Conservation (phyloP, 2,329 filamentous ascomycete species). For the Epichloe coenophiala region DNA sequence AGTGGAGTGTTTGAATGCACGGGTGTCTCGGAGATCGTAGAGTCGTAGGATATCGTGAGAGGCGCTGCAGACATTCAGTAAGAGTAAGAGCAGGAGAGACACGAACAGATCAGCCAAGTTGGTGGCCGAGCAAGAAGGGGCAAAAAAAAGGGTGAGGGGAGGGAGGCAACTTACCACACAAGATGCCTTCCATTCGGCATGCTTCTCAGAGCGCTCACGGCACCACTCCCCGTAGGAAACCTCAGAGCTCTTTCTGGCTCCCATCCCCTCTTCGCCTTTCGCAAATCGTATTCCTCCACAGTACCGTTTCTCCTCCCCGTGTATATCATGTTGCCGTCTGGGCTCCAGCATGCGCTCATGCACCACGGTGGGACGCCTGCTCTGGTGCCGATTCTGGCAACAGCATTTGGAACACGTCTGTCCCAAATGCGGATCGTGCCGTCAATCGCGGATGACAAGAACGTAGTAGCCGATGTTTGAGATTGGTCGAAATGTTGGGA, state of each 20-base stretch:
- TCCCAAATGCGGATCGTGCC: conserved; percentile 92
- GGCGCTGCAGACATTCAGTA: conserved; percentile 38
- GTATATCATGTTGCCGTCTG: conserved; percentile 90
- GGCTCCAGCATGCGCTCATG: conserved; percentile 93
- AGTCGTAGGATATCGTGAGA: conserved; percentile 87
- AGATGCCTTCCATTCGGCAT: conserved; percentile 92
- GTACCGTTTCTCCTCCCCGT: conserved; percentile 81
- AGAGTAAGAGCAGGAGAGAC: background rate
- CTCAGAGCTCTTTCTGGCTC: conserved; percentile 67
- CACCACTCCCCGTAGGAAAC: conserved; percentile 78
- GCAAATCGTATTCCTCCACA: conserved; percentile 86
- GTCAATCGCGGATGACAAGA: conserved; percentile 79
- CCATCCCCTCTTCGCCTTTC: conserved; percentile 55
- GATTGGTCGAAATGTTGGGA: conserved; percentile 35
- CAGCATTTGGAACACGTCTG: conserved; percentile 56
- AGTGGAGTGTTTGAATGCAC: conserved; percentile 55
- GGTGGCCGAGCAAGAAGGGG: background rate
- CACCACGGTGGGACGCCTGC: conserved; percentile 85
- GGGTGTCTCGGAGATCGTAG: conserved; percentile 67
- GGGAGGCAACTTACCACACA: conserved; percentile 43
- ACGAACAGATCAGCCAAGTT: background rate
- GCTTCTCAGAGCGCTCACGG: conserved; percentile 73
- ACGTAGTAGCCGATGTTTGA: conserved; percentile 61
- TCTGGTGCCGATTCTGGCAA: conserved; percentile 65
- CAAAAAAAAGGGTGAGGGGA: background rate